phyloP scores from a whole-genome alignment of 495 filamentous ascomycete genomes.

The Neurospora sp. region DNA sequence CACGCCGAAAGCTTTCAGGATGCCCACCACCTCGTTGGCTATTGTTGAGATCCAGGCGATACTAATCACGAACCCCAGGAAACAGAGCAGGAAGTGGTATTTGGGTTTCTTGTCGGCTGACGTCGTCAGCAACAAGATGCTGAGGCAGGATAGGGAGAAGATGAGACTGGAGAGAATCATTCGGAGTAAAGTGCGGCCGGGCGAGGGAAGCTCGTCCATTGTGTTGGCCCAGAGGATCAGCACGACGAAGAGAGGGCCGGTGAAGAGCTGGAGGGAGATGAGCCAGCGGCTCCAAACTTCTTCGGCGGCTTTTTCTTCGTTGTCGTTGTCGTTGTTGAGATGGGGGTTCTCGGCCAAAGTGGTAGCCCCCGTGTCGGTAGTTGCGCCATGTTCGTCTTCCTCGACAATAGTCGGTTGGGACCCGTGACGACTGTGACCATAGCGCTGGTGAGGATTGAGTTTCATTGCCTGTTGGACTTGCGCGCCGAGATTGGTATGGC shows the following conservation, averaged over 20 bases:
- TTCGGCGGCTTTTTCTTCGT: background rate
- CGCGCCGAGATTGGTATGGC: background rate
- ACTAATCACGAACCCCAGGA: conserved; percentile 81
- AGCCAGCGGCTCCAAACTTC: conserved; percentile 85
- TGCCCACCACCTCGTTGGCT: conserved; percentile 90
- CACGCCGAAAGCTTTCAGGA: conserved; percentile 88
- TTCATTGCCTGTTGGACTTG: background rate
- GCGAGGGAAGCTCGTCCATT: conserved; percentile 37
- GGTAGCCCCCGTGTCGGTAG: background rate
- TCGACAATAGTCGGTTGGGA: background rate
- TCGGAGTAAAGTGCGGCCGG: conserved; percentile 38
- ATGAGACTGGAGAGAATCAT: conserved; percentile 61
- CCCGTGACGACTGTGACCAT: background rate
- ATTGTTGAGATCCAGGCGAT: conserved; percentile 96
- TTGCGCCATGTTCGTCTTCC: background rate
- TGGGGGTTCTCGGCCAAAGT: background rate
- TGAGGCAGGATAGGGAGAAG: conserved; percentile 55
- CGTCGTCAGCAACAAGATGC: conserved; percentile 53
- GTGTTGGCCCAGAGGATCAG: conserved; percentile 67
- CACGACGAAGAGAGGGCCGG: conserved; percentile 75
- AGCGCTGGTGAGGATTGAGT: background rate
- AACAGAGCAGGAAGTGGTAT: conserved; percentile 68
- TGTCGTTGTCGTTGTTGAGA: background rate
- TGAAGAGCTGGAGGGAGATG: conserved; percentile 72
- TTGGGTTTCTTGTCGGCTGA: conserved; percentile 45